Evolutionary conservation across 2,329 filamentous ascomycete genomes (phyloP).

Genomic region (Daldinia sp.): DNA sequence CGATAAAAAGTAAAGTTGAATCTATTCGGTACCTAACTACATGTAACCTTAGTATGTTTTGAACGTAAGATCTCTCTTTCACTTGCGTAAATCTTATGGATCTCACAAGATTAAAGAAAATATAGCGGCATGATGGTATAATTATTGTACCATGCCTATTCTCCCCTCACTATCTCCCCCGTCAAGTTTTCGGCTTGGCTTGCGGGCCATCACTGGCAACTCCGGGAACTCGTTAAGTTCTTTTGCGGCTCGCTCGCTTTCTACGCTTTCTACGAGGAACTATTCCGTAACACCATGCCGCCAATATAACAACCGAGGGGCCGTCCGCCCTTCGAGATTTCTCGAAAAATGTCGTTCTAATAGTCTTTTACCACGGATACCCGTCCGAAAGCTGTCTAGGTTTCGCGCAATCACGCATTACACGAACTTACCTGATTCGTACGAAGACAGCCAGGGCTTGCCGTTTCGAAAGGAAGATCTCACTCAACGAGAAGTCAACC

Average conservation of each 20-base stretch:
- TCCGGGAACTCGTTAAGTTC: constrained; percentile 36
- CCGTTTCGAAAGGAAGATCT: constrained; percentile 61
- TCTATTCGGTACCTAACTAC: background rate
- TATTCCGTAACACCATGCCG: constrained; percentile 31
- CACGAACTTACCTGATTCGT: constrained; percentile 64
- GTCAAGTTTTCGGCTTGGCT: constrained; percentile 45
- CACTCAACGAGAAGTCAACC: constrained; percentile 54
- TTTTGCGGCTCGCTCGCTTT: constrained; percentile 35
- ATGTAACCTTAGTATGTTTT: too few species aligned
- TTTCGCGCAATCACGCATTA: constrained; percentile 59
- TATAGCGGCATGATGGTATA: constrained; percentile 41
- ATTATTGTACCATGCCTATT: constrained; percentile 44
- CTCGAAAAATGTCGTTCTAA: constrained; percentile 8
- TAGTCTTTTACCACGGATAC: constrained; percentile 33
- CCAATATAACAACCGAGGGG: constrained; percentile 32
- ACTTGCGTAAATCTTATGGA: constrained; percentile 12
- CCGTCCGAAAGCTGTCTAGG: constrained; percentile 44
- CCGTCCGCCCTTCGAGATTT: constrained; percentile 16
- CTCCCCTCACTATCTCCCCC: constrained; percentile 39
- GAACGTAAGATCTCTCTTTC: background rate
- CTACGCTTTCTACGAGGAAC: constrained; percentile 38
- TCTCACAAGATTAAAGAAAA: constrained; percentile 4
- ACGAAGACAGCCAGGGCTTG: constrained; percentile 64
- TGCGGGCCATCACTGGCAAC: constrained; percentile 42
- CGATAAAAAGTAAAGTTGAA: constrained; percentile 15